Evolutionary conservation across 2,329 filamentous ascomycete species (phyloP).

Genomic region (Aspergillus hiratsukae): DNA sequence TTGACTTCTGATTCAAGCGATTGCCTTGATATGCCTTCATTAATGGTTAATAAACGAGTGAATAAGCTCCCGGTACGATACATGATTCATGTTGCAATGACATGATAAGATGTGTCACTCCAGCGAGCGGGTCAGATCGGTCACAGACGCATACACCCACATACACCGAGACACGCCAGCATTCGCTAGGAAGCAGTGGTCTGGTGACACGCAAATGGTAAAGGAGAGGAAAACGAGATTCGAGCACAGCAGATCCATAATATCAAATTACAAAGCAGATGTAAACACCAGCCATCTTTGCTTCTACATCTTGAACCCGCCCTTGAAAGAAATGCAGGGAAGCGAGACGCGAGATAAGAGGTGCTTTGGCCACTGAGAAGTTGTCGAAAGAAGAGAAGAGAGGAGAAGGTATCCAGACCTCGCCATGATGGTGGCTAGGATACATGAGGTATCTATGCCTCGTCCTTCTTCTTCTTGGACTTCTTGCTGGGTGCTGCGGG

Average conservation of each 20-base stretch:
- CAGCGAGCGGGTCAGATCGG: not conserved
- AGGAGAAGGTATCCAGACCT: not conserved
- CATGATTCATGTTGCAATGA: not conserved
- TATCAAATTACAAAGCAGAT: conserved; percentile 10
- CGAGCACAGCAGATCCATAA: conserved; percentile 3
- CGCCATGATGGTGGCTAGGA: not conserved
- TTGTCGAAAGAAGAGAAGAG: not conserved
- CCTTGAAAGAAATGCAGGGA: conserved; percentile 10
- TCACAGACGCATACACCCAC: not conserved
- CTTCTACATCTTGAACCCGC: conserved; percentile 20
- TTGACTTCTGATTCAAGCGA: not conserved
- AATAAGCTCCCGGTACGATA: not conserved
- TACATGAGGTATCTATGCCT: conserved; percentile 25
- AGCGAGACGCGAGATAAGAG: conserved; percentile 14
- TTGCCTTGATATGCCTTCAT: not conserved
- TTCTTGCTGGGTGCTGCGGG: conserved; percentile 46
- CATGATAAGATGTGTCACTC: not conserved
- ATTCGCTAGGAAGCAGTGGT: conserved; percentile 4
- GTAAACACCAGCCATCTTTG: conserved; percentile 22
- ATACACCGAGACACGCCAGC: not conserved
- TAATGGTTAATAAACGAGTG: not conserved
- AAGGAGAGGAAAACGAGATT: conserved; percentile 7
- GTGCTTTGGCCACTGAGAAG: not conserved
- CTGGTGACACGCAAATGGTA: conserved; percentile 4
- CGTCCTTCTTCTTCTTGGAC: conserved; percentile 60